Base-by-base conservation (phyloP, 208 protist genomes). In the Crithidia fasciculata region DNA sequence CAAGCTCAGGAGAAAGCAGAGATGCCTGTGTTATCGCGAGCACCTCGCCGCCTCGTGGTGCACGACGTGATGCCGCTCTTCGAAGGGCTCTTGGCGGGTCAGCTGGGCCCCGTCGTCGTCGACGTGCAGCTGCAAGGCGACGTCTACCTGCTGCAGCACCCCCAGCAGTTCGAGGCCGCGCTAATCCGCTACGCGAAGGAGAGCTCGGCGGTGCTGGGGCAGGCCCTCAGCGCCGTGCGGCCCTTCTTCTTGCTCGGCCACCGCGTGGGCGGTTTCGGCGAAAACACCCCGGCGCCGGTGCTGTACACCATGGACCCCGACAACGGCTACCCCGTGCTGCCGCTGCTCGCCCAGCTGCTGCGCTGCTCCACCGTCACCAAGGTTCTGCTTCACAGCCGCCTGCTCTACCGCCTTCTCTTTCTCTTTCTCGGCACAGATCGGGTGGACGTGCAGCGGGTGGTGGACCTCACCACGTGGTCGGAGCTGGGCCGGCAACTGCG, bases 391-490 rank as follows among this genome's bases (percentile, higher is more conserved):
- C 85, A 88, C 53, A 75, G 82, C 7, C 76, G 57, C 19, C 70
- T 81, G 44, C 61, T 95, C 19, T 90, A 89, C 66, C 86, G 78
- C 4, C 72, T 93, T 12, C 82, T 95, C 2, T 92, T 93, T 60
- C 37, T 87, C 7, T 93, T 88, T 69, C 80, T 95, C 10, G 90
- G 90, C 44, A 93, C 87, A 6, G 90, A 95, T 50, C 84, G 87
- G 3, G 76, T 95, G 13, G 83, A 86, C 6, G 72, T 93, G 16
- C 47, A 74, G 16, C 85, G 81, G 47, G 76, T 95, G 16, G 85
- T 95, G 37, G 88, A 95, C 71, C 8, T 93, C 9, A 64, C 44
- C 0, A 75, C 81, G 2, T 92, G 86, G 76, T 66, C 76, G 12
- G 62, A 73, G 9, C 76, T 87, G 45, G 55, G 86, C 40, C 72